Evolutionary conservation across 192 early-diverging fungal genomes (phyloP).

Genomic region (Backusella mclennaniae): DNA sequence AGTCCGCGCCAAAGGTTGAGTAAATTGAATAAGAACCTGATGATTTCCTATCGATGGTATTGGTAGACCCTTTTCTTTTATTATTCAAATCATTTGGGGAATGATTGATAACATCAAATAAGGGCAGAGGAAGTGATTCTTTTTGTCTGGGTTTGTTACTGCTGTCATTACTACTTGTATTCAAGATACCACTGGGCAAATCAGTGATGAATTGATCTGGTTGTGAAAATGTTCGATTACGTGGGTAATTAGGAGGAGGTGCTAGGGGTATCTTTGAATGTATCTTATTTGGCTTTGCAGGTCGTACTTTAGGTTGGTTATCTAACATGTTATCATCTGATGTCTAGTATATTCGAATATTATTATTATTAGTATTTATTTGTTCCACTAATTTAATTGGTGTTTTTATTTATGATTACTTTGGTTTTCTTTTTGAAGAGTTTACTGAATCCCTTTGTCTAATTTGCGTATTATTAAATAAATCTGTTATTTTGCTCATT

Average conservation of each 20-base stretch:
- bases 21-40: conserved; percentile 21
- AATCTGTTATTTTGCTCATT: neutral
- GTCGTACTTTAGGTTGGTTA: conserved; percentile 13
- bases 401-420: conserved; percentile 14
- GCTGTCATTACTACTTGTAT: neutral
- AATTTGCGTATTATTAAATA: neutral
- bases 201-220: conserved; percentile 1
- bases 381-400: conserved; percentile 7
- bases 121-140: neutral
- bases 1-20: conserved; percentile 13
- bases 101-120: neutral
- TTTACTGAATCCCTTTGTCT: conserved; percentile 13
- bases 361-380: neutral
- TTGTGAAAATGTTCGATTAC: neutral
- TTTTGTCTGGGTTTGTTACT: neutral
- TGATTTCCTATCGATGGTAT: conserved; percentile 2
- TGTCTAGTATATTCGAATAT: neutral
- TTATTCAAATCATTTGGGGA: neutral
- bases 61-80: neutral
- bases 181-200: neutral
- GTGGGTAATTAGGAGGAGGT: conserved; percentile 14
- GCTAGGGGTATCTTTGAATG: conserved; percentile 20
- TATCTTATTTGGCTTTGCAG: neutral
- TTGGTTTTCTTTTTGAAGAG: conserved; percentile 20
- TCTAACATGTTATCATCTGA: conserved; percentile 5